phyloP scores from a whole-genome alignment of 306 rosid species.

The Vigna hirtella region DNA sequence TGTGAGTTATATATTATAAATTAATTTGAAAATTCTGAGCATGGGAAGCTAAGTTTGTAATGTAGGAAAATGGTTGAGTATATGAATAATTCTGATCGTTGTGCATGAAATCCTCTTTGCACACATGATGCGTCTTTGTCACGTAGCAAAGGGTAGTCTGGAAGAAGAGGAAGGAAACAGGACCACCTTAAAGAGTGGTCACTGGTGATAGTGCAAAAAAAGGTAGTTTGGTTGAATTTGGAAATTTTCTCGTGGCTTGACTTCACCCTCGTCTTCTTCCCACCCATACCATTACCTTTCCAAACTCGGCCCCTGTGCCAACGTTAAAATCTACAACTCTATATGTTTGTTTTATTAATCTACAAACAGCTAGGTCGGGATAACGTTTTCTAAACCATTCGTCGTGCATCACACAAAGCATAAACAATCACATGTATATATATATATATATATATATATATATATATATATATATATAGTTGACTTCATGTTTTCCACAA shows the following conservation, averaged over 20 bases:
- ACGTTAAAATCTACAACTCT: neutral
- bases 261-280: slow-evolving; percentile 33
- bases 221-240: neutral
- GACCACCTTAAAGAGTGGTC: slow-evolving; percentile 38
- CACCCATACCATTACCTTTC: slow-evolving; percentile 36
- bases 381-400: neutral
- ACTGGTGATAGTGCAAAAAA: neutral
- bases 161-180: slow-evolving; percentile 32
- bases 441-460: too few species aligned
- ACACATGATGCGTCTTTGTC: slow-evolving; percentile 46
- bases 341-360: neutral
- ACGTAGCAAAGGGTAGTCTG: slow-evolving; percentile 18
- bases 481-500: neutral
- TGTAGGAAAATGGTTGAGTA: slow-evolving; percentile 17
- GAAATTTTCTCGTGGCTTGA: slow-evolving; percentile 36
- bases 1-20: too few species aligned
- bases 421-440: neutral
- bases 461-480: neutral
- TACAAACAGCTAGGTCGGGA: neutral
- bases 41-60: slow-evolving; percentile 15
- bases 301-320: neutral
- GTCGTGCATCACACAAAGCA: neutral
- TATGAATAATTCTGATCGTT: slow-evolving; percentile 5
- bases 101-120: slow-evolving; percentile 43
- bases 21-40: neutral